A percentile compares a stretch with the other conserved stretches of the same genome.
Evolutionary conservation across 768 basidiomycete genomes (phyloP).

Genomic region (Amanita rimosa): DNA sequence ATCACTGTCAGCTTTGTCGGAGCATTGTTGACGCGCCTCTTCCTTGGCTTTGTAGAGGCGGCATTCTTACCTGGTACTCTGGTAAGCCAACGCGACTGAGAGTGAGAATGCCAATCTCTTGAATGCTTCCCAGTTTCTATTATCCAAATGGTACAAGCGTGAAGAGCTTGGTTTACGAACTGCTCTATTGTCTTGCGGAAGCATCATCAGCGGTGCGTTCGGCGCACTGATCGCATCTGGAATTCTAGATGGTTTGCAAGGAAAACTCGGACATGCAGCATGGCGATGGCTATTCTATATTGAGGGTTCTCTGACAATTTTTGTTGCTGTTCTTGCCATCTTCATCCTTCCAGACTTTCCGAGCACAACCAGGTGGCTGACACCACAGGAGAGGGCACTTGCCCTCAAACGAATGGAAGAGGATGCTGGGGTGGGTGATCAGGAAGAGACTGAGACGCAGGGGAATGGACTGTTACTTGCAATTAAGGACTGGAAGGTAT

Average conservation of each 20-base stretch:
- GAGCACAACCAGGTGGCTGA: conserved; percentile 51
- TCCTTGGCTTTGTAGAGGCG: conserved; percentile 61
- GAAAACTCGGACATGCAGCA: conserved; percentile 56
- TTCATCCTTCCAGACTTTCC: conserved; percentile 78
- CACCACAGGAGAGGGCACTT: conserved; percentile 45
- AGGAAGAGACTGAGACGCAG: conserved; percentile 26
- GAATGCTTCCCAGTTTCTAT: conserved; percentile 28
- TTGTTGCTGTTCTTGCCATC: conserved; percentile 42
- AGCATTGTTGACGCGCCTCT: conserved; percentile 67
- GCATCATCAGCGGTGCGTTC: conserved; percentile 78
- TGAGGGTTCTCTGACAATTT: conserved; percentile 57
- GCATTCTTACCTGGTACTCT: conserved; percentile 61
- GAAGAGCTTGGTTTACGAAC: conserved; percentile 66
- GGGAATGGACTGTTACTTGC: conserved; percentile 48
- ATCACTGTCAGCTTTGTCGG: conserved; percentile 40
- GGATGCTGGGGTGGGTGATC: conserved; percentile 45
- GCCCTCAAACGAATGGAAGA: conserved; percentile 59
- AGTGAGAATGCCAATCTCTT: background rate
- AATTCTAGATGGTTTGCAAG: conserved; percentile 68
- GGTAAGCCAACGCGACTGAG: conserved; percentile 11
- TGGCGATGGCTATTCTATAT: conserved; percentile 84
- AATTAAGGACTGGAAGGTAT: conserved; percentile 72
- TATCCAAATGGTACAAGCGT: conserved; percentile 73
- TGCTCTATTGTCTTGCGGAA: conserved; percentile 64
- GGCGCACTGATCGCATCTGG: conserved; percentile 75